Evolutionary conservation across 768 basidiomycete genomes (phyloP).

Genomic region (Mycena floridula): DNA sequence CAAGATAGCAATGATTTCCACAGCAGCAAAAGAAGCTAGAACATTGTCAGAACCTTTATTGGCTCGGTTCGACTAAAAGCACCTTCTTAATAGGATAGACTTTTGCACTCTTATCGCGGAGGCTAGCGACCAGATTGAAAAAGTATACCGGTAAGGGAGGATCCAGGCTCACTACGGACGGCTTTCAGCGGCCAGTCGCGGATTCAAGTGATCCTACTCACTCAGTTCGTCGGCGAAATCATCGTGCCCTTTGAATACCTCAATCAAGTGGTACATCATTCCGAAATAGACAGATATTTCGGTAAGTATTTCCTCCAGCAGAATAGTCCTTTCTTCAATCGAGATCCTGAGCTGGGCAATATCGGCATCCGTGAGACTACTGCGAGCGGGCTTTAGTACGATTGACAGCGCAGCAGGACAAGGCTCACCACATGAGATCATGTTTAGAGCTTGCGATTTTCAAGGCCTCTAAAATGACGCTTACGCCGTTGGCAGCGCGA

Average conservation of each 20-base stretch:
- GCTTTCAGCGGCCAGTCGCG: not conserved
- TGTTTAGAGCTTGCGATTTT: constrained; percentile 88
- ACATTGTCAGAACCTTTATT: constrained; percentile 6
- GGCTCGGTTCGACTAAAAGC: constrained; percentile 8
- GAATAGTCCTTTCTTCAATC: constrained; percentile 63
- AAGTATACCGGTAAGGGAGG: constrained; percentile 92
- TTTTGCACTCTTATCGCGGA: constrained; percentile 90
- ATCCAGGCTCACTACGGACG: constrained; percentile 83
- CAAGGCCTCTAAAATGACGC: constrained; percentile 78
- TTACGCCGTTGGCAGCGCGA: constrained; percentile 76
- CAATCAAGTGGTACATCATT: constrained; percentile 92
- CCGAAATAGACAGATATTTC: constrained; percentile 92
- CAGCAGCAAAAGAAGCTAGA: constrained; percentile 80
- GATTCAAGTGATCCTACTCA: too few species aligned
- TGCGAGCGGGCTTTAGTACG: constrained; percentile 20
- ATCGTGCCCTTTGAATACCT: constrained; percentile 89
- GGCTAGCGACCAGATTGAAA: constrained; percentile 82
- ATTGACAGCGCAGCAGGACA: not conserved
- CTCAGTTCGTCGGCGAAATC: constrained; percentile 96
- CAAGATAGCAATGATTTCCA: constrained; percentile 94
- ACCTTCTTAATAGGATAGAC: constrained; percentile 98
- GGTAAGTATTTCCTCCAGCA: constrained; percentile 85
- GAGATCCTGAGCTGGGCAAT: constrained; percentile 67
- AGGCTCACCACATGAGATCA: constrained; percentile 66
- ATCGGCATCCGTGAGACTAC: constrained; percentile 72